Conservation (phyloP, 164 flowering plant species). For the Kingdonia uniflora region DNA sequence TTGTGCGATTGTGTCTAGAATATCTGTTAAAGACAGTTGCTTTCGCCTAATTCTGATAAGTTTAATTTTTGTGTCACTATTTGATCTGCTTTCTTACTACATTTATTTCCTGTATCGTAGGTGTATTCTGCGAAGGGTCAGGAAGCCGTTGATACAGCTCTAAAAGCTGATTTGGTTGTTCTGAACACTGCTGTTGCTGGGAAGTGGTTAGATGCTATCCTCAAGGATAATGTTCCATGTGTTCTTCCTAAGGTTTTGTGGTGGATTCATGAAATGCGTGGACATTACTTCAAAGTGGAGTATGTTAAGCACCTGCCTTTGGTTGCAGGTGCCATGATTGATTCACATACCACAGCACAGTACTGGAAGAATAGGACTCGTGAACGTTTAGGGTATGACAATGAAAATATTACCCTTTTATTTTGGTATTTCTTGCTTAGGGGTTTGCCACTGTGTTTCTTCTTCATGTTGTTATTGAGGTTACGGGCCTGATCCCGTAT, state of each 20-base stretch:
- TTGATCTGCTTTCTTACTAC: too few relatives aligned
- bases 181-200: conserved; percentile 99
- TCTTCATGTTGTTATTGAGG: too few relatives aligned
- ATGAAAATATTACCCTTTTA: too few relatives aligned
- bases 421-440: too few relatives aligned
- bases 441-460: too few relatives aligned
- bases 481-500: too few relatives aligned
- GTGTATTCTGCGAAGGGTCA: conserved; percentile 67
- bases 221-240: conserved; percentile 60
- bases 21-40: too few relatives aligned
- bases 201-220: conserved; percentile 91
- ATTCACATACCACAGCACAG: conserved; percentile 83
- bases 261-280: conserved; percentile 99
- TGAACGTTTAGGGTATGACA: conserved; percentile 59
- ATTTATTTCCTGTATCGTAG: conserved; percentile 25
- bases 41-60: too few relatives aligned
- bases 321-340: conserved; percentile 98
- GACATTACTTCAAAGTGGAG: conserved; percentile 87
- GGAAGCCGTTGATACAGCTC: conserved; percentile 68
- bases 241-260: conserved; percentile 92
- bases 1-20: too few relatives aligned
- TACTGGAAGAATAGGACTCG: conserved; percentile 90
- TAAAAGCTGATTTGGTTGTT: conserved; percentile 86
- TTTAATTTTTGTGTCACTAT: too few relatives aligned
- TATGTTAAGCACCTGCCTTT: conserved; percentile 92